Evolutionary conservation across 1,139 yeast species (phyloP), one percentile per base, ranked within the genome.

Genomic region (Diutina scorzettiae): DNA sequence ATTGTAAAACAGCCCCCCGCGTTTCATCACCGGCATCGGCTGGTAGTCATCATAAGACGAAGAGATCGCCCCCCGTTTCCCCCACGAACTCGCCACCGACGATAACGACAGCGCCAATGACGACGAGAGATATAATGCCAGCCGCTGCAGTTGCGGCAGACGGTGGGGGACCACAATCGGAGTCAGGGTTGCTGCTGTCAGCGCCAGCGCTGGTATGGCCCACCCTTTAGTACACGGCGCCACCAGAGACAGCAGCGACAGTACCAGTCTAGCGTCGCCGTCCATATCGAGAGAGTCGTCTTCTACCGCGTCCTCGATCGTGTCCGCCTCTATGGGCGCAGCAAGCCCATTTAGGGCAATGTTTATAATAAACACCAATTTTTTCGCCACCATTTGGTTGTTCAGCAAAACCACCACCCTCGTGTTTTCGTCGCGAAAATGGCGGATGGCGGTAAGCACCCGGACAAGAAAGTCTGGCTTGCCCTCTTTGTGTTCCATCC

Each of bases 401-500:
- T 78, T 74, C 0, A 82, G 76, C 72, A 75, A 66, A 4, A 76
- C 62, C 3, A 76, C 77, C 0, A 76, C 62, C 43, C 81, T 61
- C 4, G 73, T 62, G 3, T 66, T 53, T 41, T 67, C 71, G 60
- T 58, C 39, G 25, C 9, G 14, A 17, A 17, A 37, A 12, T 25
- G 34, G 16, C 12, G 33, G 9, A 28, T 5, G 18, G 33, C 16
- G 16, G 41, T 18, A 16, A 39, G 29, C 3, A 39, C 12, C n/a
- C 14, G n/a, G 25, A 31, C 41, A 19, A 39, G n/a, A 42, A 42
- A 18, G 42, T 41, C 36, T 21, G 20, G 42, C 32, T 45, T 40
- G 25, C 51, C 79, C 51, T 77, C 83, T 51, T 76, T 77, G 45
- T 73, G 69, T 50, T 76, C 81, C 23, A 76, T 56, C 83, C 83